Evolutionary conservation across 1,139 yeast species (phyloP).

Genomic region (Blastobotrys aristatus): DNA sequence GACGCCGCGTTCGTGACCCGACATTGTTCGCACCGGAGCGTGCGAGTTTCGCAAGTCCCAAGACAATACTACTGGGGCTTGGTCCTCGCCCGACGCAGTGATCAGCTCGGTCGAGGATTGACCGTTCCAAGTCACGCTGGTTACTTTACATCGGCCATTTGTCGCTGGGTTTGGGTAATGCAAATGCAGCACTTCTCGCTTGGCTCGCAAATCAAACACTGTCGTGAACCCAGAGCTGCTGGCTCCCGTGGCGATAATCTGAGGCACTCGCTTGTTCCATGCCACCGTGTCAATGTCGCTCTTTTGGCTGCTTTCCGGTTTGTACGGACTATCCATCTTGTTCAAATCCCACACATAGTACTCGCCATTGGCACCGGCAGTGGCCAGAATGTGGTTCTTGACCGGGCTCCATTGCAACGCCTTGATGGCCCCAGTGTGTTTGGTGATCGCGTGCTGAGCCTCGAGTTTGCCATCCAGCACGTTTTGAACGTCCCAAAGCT

Average conservation of each 20-base stretch:
- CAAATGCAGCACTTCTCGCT: slow-evolving; percentile 83
- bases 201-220: slow-evolving; percentile 88
- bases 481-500: slow-evolving; percentile 62
- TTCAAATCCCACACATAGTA: slow-evolving; percentile 85
- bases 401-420: slow-evolving; percentile 73
- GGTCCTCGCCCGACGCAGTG: slow-evolving; percentile 82
- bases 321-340: slow-evolving; percentile 47
- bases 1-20: slow-evolving; percentile 85
- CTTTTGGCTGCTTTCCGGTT: slow-evolving; percentile 53
- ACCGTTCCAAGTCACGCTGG: slow-evolving; percentile 73
- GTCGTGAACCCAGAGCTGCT: slow-evolving; percentile 79
- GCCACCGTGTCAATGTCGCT: slow-evolving; percentile 79
- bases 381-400: slow-evolving; percentile 67
- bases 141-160: slow-evolving; percentile 47
- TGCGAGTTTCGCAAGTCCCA: slow-evolving; percentile 96
- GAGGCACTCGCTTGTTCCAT: slow-evolving; percentile 84
- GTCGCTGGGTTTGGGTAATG: slow-evolving; percentile 60
- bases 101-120: slow-evolving; percentile 74
- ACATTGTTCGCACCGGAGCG: slow-evolving; percentile 71
- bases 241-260: slow-evolving; percentile 89
- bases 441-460: slow-evolving; percentile 37
- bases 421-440: slow-evolving; percentile 69
- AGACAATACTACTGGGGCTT: slow-evolving; percentile 71
- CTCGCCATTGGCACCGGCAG: slow-evolving; percentile 87
- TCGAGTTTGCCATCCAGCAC: slow-evolving; percentile 23